These are phyloP conservation scores for Talaromyces albobiverticillius DNA, from an alignment of 2,329 filamentous ascomycete genomes.

Conservation along the genomic window DNA sequence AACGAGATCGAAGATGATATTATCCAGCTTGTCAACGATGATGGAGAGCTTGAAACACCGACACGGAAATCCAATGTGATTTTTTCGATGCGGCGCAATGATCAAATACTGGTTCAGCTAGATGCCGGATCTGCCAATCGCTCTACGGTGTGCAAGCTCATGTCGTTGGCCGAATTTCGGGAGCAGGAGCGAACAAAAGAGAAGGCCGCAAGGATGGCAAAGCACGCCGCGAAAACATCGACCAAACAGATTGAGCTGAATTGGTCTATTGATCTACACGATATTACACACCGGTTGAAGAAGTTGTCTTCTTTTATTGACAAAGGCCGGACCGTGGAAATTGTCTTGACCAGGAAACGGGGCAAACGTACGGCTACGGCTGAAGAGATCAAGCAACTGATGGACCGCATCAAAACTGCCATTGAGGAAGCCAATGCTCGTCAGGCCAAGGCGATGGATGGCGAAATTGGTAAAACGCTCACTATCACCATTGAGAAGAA, in stretches of 20 bases:
- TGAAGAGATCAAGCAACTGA: slow-evolving; percentile 60
- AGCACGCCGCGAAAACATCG: slow-evolving; percentile 37
- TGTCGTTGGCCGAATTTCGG: slow-evolving; percentile 56
- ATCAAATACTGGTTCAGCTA: slow-evolving; percentile 53
- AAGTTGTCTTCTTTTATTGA: slow-evolving; percentile 66
- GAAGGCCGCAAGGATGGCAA: slow-evolving; percentile 38
- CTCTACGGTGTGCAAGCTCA: slow-evolving; percentile 67
- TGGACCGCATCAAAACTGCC: slow-evolving; percentile 50
- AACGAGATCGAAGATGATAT: slow-evolving; percentile 31
- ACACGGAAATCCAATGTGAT: slow-evolving; percentile 35
- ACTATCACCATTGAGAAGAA: slow-evolving; percentile 37
- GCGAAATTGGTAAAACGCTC: slow-evolving; percentile 36
- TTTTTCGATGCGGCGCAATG: slow-evolving; percentile 46
- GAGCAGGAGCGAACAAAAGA: slow-evolving; percentile 41
- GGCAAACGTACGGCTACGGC: slow-evolving; percentile 57
- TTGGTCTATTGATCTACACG: slow-evolving; percentile 77
- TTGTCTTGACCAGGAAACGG: slow-evolving; percentile 67
- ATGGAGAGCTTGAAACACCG: slow-evolving; percentile 29
- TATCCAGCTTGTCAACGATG: slow-evolving; percentile 34
- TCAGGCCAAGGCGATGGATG: slow-evolving; percentile 42
- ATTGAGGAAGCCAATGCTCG: slow-evolving; percentile 42
- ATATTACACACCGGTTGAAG: slow-evolving; percentile 69
- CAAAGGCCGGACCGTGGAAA: slow-evolving; percentile 72
- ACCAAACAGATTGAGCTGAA: slow-evolving; percentile 82
- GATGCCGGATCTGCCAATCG: slow-evolving; percentile 27